phyloP scores from a whole-genome alignment of 2,329 filamentous ascomycete species.

The Fusarium avenaceum region DNA sequence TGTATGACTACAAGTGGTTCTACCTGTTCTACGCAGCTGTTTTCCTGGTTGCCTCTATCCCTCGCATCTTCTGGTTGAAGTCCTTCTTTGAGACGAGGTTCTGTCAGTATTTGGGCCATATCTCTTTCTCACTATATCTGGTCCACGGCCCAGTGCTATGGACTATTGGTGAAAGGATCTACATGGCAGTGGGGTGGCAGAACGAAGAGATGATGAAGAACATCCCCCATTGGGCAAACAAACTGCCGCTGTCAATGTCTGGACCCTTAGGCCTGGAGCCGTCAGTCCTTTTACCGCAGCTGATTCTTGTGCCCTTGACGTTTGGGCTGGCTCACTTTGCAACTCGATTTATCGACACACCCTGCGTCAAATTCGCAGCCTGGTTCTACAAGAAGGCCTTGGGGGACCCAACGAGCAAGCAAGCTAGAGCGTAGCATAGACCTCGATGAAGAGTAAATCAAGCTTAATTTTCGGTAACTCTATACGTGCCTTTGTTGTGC shows the following conservation, averaged over 20 bases:
- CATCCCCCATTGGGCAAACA: conserved; percentile 69
- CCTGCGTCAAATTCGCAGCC: conserved; percentile 68
- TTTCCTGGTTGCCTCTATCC: conserved; percentile 67
- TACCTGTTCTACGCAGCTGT: conserved; percentile 73
- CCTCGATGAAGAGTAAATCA: conserved; percentile 23
- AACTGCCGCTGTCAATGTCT: conserved; percentile 65
- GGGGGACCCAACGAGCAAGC: conserved; percentile 30
- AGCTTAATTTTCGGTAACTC: conserved; percentile 27
- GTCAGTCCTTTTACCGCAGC: conserved; percentile 69
- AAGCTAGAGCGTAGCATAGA: conserved; percentile 34
- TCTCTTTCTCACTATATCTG: conserved; percentile 74
- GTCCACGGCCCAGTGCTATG: conserved; percentile 73
- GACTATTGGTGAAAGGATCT: conserved; percentile 72
- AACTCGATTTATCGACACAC: conserved; percentile 70
- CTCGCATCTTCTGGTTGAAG: conserved; percentile 70
- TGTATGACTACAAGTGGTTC: conserved; percentile 77
- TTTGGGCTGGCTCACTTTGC: conserved; percentile 70
- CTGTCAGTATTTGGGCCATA: conserved; percentile 72
- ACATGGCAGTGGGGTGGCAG: conserved; percentile 70
- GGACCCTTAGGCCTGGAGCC: conserved; percentile 73
- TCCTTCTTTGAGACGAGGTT: conserved; percentile 70
- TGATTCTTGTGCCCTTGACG: conserved; percentile 71
- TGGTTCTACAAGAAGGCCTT: conserved; percentile 68
- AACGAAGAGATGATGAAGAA: conserved; percentile 63
- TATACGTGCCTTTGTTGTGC: conserved; percentile 11